Percentiles rank a stretch among this genome's conserved stretches.
phyloP scores from a whole-genome alignment of 2,329 filamentous ascomycete species.

The Penicillium sp. region DNA sequence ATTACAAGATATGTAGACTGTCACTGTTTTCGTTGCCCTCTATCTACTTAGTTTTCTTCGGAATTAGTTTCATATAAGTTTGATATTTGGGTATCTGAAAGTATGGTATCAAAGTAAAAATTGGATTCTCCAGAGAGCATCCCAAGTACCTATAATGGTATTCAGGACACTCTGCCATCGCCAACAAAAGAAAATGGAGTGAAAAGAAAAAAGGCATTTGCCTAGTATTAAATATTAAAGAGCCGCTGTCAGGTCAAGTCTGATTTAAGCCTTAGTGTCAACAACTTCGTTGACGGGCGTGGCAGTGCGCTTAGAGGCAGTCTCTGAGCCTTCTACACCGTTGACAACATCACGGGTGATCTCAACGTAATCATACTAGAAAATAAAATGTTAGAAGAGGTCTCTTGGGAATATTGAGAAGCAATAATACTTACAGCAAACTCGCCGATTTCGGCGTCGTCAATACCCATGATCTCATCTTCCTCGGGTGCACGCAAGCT shows the following conservation, averaged over 20 bases:
- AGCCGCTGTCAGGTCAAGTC: neutral
- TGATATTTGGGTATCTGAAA: constrained; percentile 15
- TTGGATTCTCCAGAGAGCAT: neutral
- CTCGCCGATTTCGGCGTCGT: constrained; percentile 87
- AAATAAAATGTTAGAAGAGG: constrained; percentile 3
- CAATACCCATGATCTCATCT: constrained; percentile 79
- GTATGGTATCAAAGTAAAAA: neutral
- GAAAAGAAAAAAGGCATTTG: neutral
- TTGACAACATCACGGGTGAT: constrained; percentile 67
- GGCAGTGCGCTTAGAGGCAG: constrained; percentile 30
- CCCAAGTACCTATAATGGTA: neutral
- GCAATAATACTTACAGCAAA: constrained; percentile 62
- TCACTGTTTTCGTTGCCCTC: neutral
- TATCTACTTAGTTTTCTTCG: neutral
- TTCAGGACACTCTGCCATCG: neutral
- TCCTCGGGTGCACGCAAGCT: constrained; percentile 72
- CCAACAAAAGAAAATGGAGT: neutral
- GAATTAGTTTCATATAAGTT: neutral
- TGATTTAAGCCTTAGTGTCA: constrained; percentile 26
- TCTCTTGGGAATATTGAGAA: neutral
- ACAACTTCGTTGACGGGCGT: constrained; percentile 25
- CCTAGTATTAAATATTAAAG: constrained; percentile 9
- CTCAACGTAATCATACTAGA: constrained; percentile 82
- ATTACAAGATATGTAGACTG: neutral
- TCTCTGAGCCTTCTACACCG: constrained; percentile 32